Base-by-base conservation (phyloP, 495 filamentous ascomycete genomes). In the Penicillium coffeae region DNA sequence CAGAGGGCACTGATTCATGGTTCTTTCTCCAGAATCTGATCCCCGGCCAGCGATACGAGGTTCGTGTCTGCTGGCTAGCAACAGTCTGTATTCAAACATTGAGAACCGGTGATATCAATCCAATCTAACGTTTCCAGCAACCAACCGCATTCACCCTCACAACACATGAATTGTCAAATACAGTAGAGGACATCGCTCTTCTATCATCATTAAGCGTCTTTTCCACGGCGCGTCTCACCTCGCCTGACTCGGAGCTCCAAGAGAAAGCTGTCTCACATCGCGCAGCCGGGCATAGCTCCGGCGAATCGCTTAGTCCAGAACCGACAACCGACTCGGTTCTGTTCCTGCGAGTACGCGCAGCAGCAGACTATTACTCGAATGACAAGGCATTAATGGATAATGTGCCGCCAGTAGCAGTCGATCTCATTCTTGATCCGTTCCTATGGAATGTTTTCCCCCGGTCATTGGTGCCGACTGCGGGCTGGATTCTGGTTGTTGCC, bases 51-150 rank as follows among this genome's bases (percentile, higher is more conserved):
- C 81, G 91, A 50, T 95, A 97, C 73, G 93, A 98, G 72, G 81
- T 95, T 25, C 81, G 93, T 18, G 76, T 96, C 51, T 98, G 93
- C 69, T 98, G 93, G 93, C 74, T 87, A 52, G 93, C 93, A 36
- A 94, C 84, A 22, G 92, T 95, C 79, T 67, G 86, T 76, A n/a
- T 16, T 4, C 12, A 8, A 6, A 15, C 25, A 45, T 14, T 2
- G 20, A 45, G 22, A 21, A 25, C n/a, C 16, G 44, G 1, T 32
- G n/a, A 38, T 18, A 18, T 10, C 33, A 35, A 38, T 33, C 36
- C n/a, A 39, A 35, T 19, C 16, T 21, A 25, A 48, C 35, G 43
- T 34, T 48, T 38, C 15, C 44, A 96, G 91, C 87, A 95, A 88
- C 93, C 93, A 51, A 96, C 91, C 7, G 61, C 78, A 25, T 96